phyloP scores from a whole-genome alignment of 2,329 filamentous ascomycete species.

The Botrytis elliptica region DNA sequence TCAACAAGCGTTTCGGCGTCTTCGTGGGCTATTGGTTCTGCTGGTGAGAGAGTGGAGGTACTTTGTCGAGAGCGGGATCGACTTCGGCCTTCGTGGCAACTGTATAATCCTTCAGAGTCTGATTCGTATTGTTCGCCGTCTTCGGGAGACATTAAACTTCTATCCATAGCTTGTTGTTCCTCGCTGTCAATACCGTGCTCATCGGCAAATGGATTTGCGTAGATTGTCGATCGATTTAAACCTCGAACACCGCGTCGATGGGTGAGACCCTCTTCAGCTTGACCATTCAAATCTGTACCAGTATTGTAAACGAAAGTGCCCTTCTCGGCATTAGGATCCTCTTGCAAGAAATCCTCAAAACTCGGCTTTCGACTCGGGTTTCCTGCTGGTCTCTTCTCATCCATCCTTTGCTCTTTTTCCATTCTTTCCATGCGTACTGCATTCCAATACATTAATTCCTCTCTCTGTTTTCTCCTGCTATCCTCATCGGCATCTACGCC shows the following conservation, averaged over 20 bases:
- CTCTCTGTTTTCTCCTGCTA: constrained; percentile 58
- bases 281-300: constrained; percentile 47
- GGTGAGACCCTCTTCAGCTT: constrained; percentile 45
- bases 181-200: constrained; percentile 41
- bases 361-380: constrained; percentile 30
- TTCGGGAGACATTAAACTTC: constrained; percentile 27
- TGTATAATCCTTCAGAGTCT: constrained; percentile 49
- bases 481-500: constrained; percentile 63
- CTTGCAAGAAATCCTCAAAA: constrained; percentile 60
- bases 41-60: constrained; percentile 29
- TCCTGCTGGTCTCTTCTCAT: constrained; percentile 34
- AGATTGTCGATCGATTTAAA: constrained; percentile 46
- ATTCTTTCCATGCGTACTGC: constrained; percentile 52
- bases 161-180: constrained; percentile 46
- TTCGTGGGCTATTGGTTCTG: constrained; percentile 2
- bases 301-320: constrained; percentile 60
- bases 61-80: constrained; percentile 25
- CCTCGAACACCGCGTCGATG: constrained; percentile 48
- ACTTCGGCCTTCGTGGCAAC: constrained; percentile 27
- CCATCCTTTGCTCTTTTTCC: constrained; percentile 39
- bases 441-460: constrained; percentile 68
- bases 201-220: constrained; percentile 57
- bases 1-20: constrained; percentile 35
- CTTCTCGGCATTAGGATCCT: constrained; percentile 51
- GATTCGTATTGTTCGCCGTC: constrained; percentile 51